These are phyloP conservation scores for Kickxella alabastrina DNA, from an alignment of 192 early-diverging fungal species.

Conservation along the genomic window DNA sequence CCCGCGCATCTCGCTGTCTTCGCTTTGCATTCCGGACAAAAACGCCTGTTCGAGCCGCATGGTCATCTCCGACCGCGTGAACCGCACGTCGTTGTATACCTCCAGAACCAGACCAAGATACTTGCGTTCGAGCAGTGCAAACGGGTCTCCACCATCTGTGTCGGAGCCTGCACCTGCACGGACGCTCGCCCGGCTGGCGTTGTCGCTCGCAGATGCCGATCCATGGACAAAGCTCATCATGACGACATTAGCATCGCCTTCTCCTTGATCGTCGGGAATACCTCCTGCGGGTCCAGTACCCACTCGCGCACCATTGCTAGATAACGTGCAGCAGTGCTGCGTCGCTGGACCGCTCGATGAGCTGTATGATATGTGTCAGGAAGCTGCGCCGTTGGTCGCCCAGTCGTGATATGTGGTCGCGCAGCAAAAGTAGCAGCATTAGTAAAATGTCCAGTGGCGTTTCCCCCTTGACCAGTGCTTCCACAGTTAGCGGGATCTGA, in stretches of 20 bases:
- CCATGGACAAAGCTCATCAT: constrained; percentile 84
- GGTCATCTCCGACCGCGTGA: constrained; percentile 87
- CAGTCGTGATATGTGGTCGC: constrained; percentile 60
- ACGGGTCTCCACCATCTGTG: constrained; percentile 12
- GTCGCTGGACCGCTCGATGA: constrained; percentile 84
- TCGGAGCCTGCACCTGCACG: constrained; percentile 22
- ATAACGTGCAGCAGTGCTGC: constrained; percentile 68
- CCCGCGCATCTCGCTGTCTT: constrained; percentile 74
- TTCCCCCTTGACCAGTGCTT: constrained; percentile 34
- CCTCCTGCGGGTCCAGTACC: constrained; percentile 75
- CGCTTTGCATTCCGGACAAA: constrained; percentile 79
- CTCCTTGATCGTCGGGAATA: constrained; percentile 95
- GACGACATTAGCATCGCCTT: constrained; percentile 89
- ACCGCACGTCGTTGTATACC: constrained; percentile 80
- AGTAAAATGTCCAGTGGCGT: constrained; percentile 40
- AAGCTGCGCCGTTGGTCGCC: constrained; percentile 87
- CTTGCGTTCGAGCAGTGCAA: constrained; percentile 64
- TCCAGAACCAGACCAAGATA: constrained; percentile 88
- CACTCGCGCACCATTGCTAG: constrained; percentile 82
- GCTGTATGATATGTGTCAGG: constrained; percentile 70
- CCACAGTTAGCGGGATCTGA: constrained; percentile 35
- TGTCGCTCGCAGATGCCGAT: constrained; percentile 55
- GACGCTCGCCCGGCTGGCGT: constrained; percentile 27
- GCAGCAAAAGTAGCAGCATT: constrained; percentile 53
- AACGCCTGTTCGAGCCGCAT: constrained; percentile 93